Conservation (phyloP, 176 grass and related monocot genomes). For the Chrysopogon serrulatus region DNA sequence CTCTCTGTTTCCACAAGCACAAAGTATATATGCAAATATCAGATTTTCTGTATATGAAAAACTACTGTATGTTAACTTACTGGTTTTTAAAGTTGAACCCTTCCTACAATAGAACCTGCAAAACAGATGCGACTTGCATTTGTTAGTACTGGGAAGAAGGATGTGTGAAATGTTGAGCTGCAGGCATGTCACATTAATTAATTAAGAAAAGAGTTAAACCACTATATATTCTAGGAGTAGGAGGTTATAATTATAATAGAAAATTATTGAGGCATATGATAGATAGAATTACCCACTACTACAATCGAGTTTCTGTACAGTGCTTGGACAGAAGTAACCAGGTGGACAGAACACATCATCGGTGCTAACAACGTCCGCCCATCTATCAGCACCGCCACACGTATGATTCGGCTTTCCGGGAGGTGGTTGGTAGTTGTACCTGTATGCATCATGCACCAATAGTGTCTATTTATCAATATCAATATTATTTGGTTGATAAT, state of each 20-base stretch:
- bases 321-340: conserved; percentile 90
- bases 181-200: not conserved
- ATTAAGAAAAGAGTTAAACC: not conserved
- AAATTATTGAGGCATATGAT: conserved; percentile 18
- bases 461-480: not conserved
- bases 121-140: not conserved
- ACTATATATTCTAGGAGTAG: not conserved
- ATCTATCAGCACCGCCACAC: conserved; percentile 72
- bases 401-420: conserved; percentile 75
- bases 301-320: conserved; percentile 70
- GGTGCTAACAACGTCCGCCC: conserved; percentile 63
- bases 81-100: conserved; percentile 56
- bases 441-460: conserved; percentile 3
- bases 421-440: conserved; percentile 83
- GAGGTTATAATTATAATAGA: not conserved
- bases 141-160: not conserved
- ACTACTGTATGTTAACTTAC: conserved; percentile 42
- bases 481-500: too few species aligned
- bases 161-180: not conserved
- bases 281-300: conserved; percentile 92
- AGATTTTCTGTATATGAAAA: not conserved
- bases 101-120: conserved; percentile 87
- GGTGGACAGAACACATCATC: conserved; percentile 79
- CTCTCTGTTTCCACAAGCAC: not conserved
- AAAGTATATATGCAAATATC: not conserved